A percentile compares a stretch with the other conserved stretches of the same genome.
Conservation (phyloP, 2,329 filamentous ascomycete species). For the Plenodomus lindquistii region DNA sequence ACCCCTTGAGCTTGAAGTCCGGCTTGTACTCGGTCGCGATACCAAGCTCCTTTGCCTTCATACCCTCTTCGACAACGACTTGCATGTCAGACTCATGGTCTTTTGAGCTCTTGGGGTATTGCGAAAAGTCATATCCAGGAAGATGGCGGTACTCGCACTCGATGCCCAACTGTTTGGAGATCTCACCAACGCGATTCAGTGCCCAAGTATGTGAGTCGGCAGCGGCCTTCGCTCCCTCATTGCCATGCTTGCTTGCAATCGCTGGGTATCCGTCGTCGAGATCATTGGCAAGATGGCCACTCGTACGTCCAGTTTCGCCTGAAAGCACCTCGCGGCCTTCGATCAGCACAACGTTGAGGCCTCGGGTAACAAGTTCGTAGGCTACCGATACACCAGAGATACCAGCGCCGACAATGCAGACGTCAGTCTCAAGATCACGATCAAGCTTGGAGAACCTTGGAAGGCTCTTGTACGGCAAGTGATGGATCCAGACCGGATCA, state of each 20-base stretch:
- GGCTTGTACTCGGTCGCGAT: conserved; percentile 50
- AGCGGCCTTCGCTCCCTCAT: conserved; percentile 52
- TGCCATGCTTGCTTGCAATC: conserved; percentile 58
- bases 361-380: conserved; percentile 58
- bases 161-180: conserved; percentile 54
- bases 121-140: conserved; percentile 56
- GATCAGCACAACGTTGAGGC: conserved; percentile 55
- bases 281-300: conserved; percentile 58
- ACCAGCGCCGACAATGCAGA: conserved; percentile 58
- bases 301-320: conserved; percentile 59
- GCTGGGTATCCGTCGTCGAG: conserved; percentile 58
- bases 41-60: conserved; percentile 50
- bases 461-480: conserved; percentile 50
- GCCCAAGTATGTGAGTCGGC: conserved; percentile 62
- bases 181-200: conserved; percentile 55
- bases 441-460: conserved; percentile 51
- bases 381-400: conserved; percentile 58
- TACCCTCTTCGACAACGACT: conserved; percentile 52
- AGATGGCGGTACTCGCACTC: conserved; percentile 61
- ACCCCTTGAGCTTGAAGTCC: conserved; percentile 55
- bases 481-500: conserved; percentile 59
- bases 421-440: conserved; percentile 52
- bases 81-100: conserved; percentile 53
- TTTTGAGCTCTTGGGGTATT: conserved; percentile 49
- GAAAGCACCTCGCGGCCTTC: conserved; percentile 60